Evolutionary conservation across 345 rosid species (phyloP).

Genomic region (Populus deltoides): DNA sequence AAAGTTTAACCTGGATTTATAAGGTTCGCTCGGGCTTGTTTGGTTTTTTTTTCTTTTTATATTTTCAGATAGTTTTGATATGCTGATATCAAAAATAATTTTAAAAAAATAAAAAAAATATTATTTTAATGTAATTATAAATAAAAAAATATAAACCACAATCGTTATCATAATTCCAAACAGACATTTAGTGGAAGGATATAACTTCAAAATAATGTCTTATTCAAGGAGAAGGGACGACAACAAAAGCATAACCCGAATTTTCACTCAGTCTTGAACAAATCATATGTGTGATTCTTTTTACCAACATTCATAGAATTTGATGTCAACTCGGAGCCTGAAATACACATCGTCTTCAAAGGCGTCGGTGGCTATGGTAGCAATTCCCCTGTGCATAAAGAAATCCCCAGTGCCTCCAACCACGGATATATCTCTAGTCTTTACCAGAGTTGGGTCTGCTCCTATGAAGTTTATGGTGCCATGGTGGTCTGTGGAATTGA

Average conservation of each 20-base stretch:
- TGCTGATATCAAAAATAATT: too few species aligned
- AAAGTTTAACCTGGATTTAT: too few species aligned
- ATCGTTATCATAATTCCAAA: too few species aligned
- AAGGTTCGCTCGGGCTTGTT: too few species aligned
- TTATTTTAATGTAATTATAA: too few species aligned
- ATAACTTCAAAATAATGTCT: too few species aligned
- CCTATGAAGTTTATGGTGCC: constrained; percentile 46
- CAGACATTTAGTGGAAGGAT: too few species aligned
- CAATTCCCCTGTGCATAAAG: constrained; percentile 51
- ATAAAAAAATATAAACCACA: too few species aligned
- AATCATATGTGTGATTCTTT: background rate
- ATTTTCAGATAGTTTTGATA: too few species aligned
- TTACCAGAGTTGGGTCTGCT: constrained; percentile 40
- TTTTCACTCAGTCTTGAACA: background rate
- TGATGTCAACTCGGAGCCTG: constrained; percentile 35
- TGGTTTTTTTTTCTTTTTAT: too few species aligned
- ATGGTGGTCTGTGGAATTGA: constrained; percentile 31
- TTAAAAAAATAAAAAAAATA: too few species aligned
- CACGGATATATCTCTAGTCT: constrained; percentile 43
- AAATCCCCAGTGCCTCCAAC: constrained; percentile 55
- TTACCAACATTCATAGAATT: constrained; percentile 52
- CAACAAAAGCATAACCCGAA: background rate
- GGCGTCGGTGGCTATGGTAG: constrained; percentile 42
- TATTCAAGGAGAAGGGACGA: too few species aligned
- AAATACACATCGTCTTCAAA: constrained; percentile 45